Conservation (phyloP, 495 filamentous ascomycete genomes). For the Aeminium ludgeri region DNA sequence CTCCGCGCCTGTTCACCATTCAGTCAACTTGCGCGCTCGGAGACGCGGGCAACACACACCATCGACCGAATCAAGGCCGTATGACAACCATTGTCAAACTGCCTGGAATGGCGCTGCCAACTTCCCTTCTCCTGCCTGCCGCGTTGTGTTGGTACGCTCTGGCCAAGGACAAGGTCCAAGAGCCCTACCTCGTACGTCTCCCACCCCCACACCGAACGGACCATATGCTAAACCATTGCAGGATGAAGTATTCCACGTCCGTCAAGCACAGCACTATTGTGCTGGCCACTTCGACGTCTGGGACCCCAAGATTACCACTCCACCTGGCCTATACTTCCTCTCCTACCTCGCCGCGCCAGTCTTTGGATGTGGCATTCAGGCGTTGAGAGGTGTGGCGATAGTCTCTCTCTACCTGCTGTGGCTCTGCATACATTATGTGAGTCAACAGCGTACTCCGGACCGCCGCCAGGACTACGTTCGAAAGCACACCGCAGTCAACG, state of each 20-base stretch:
- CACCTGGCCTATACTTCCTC: slow-evolving; percentile 65
- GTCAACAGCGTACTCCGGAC: not conserved
- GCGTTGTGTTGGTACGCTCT: slow-evolving; percentile 21
- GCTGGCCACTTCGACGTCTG: slow-evolving; percentile 53
- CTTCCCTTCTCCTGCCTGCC: no score
- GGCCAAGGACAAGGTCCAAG: slow-evolving; percentile 36
- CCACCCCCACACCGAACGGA: not conserved
- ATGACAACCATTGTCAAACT: no score
- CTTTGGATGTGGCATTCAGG: slow-evolving; percentile 28
- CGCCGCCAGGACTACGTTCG: not conserved
- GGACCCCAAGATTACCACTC: slow-evolving; percentile 96
- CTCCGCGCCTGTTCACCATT: no score
- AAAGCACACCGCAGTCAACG: slow-evolving; percentile 39
- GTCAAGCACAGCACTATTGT: slow-evolving; percentile 82
- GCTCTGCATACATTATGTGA: slow-evolving; percentile 15
- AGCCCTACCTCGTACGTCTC: slow-evolving; percentile 58
- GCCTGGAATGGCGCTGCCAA: no score
- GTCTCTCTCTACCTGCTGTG: slow-evolving; percentile 28
- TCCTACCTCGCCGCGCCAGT: slow-evolving; percentile 25
- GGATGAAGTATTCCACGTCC: slow-evolving; percentile 93
- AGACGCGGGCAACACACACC: no score
- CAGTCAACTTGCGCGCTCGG: no score
- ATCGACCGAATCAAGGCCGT: no score
- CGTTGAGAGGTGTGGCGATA: slow-evolving; percentile 37
- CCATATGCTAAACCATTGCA: slow-evolving; percentile 20